A percentile compares a stretch with the other conserved stretches of the same genome.
phyloP scores from a whole-genome alignment of 2,329 filamentous ascomycete genomes.

The Paracamarosporium sp. region DNA sequence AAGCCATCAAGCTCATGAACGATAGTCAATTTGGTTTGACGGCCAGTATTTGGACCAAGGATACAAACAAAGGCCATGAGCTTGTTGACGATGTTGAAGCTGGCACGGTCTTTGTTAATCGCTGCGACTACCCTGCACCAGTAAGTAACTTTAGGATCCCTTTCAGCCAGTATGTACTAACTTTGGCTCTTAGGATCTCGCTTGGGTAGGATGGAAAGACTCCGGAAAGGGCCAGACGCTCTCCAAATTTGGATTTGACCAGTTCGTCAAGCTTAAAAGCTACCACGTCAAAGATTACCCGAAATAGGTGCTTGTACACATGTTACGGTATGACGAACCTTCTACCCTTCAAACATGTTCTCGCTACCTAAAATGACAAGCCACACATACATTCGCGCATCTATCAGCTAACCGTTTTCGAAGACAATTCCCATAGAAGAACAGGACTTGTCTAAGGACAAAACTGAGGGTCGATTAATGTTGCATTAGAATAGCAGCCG shows the following conservation, averaged over 20 bases:
- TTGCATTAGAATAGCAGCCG: conserved; percentile 6
- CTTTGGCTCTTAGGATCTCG: conserved; percentile 70
- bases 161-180: conserved; percentile 14
- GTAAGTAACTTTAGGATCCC: conserved; percentile 63
- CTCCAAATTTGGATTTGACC: conserved; percentile 89
- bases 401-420: too few relatives aligned
- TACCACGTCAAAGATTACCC: conserved; percentile 87
- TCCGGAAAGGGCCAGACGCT: conserved; percentile 91
- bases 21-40: conserved; percentile 93
- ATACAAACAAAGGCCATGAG: conserved; percentile 75
- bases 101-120: conserved; percentile 94
- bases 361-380: conserved; percentile 17
- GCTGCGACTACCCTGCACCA: conserved; percentile 89
- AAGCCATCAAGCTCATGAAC: conserved; percentile 88
- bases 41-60: conserved; percentile 97
- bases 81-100: conserved; percentile 84
- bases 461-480: background rate
- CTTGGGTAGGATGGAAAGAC: conserved; percentile 99
- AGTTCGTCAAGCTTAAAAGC: conserved; percentile 96
- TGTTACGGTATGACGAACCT: conserved; percentile 16
- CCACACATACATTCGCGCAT: background rate
- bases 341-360: conserved; percentile 18
- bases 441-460: background rate
- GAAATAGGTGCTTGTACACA: conserved; percentile 49
- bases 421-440: too few relatives aligned